Evolutionary conservation across 805 yeast species (phyloP).

Genomic region (Candida corydali): DNA sequence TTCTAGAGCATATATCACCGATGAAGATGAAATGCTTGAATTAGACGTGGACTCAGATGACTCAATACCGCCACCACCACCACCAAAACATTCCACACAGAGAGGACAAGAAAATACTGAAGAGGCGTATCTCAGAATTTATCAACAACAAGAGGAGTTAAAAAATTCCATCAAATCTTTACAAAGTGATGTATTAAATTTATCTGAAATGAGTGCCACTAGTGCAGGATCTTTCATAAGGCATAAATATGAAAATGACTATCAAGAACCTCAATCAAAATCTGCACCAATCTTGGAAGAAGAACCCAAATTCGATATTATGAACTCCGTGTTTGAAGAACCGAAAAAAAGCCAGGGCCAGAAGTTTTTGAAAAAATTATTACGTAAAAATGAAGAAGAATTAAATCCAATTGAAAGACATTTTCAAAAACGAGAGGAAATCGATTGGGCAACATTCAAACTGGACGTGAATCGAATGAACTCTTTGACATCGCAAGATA

Average conservation of each 20-base stretch:
- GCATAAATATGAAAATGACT: conserved; percentile 52
- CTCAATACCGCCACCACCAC: conserved; percentile 42
- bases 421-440: conserved; percentile 26
- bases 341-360: conserved; percentile 36
- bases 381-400: conserved; percentile 26
- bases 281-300: conserved; percentile 21
- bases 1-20: conserved; percentile 16
- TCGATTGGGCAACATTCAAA: conserved; percentile 38
- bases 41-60: conserved; percentile 8
- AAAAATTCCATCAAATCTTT: conserved; percentile 38
- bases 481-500: conserved; percentile 63
- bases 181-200: conserved; percentile 42
- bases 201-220: conserved; percentile 80
- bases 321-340: conserved; percentile 42
- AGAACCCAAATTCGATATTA: conserved; percentile 16
- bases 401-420: conserved; percentile 29
- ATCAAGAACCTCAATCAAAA: conserved; percentile 17
- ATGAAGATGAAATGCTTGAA: conserved; percentile 17
- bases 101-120: conserved; percentile 2
- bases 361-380: conserved; percentile 42
- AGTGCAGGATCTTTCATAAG: conserved; percentile 83
- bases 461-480: conserved; percentile 70
- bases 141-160: conserved; percentile 33
- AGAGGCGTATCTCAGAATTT: conserved; percentile 13
- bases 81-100: conserved; percentile 25